These are phyloP conservation scores for Talaromyces sp. DNA, from an alignment of 2,329 filamentous ascomycete species.

Conservation along the genomic window DNA sequence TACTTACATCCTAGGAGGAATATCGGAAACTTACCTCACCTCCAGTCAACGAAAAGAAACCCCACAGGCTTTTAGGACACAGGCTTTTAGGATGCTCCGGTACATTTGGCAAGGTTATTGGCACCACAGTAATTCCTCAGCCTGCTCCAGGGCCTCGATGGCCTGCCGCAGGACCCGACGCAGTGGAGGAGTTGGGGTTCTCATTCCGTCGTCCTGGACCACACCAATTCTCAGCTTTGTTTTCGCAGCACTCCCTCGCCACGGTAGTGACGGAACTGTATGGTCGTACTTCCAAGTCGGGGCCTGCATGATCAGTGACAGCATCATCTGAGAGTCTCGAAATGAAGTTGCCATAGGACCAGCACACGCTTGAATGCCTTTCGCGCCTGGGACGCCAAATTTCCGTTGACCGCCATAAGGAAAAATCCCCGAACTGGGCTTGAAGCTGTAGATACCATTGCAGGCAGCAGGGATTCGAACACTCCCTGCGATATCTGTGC, in stretches of 20 bases:
- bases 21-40: not conserved
- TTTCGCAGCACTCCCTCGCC: constrained; percentile 32
- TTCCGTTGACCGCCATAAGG: constrained; percentile 21
- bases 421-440: constrained; percentile 23
- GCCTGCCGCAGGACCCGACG: constrained; percentile 21
- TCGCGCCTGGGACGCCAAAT: constrained; percentile 24
- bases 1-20: not conserved
- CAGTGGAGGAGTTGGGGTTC: constrained; percentile 4
- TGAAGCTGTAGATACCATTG: constrained; percentile 31
- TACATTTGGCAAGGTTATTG: not conserved
- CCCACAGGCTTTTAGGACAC: not conserved
- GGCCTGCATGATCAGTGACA: constrained; percentile 18
- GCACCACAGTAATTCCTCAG: not conserved
- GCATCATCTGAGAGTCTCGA: constrained; percentile 27
- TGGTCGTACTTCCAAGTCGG: constrained; percentile 7
- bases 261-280: not conserved
- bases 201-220: constrained; percentile 2
- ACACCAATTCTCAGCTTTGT: constrained; percentile 14
- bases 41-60: not conserved
- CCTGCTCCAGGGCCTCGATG: constrained; percentile 32
- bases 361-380: constrained; percentile 24
- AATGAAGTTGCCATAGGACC: constrained; percentile 30
- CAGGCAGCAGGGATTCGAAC: constrained; percentile 33
- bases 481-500: constrained; percentile 27
- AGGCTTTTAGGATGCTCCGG: not conserved